Evolutionary conservation across 2,329 filamentous ascomycete species (phyloP).

Genomic region (Apiospora hydei): DNA sequence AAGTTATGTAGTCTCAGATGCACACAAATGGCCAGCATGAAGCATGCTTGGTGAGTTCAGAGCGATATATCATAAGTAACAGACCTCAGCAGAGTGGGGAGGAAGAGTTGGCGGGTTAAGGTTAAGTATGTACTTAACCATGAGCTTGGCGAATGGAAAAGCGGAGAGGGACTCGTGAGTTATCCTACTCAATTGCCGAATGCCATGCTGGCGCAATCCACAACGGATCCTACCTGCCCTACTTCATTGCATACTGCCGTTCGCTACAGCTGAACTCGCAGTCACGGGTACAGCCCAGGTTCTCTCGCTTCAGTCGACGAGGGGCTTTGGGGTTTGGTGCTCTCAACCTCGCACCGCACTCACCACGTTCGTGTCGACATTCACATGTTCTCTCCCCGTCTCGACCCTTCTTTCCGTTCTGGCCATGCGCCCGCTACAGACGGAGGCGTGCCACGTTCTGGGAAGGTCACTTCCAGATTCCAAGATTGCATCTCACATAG

Average conservation of each 20-base stretch:
- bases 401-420: not conserved
- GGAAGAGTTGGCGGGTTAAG: not conserved
- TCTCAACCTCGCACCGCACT: not conserved
- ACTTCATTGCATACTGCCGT: not conserved
- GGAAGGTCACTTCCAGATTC: conserved; percentile 10
- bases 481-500: conserved; percentile 13
- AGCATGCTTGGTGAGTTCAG: not conserved
- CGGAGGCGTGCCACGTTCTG: conserved; percentile 1
- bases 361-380: not conserved
- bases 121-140: no score
- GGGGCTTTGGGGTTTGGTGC: not conserved
- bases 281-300: not conserved
- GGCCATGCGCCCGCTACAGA: conserved; percentile 10
- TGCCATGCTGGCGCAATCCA: not conserved
- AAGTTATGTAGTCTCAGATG: not conserved
- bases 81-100: no score
- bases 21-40: not conserved
- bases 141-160: not conserved
- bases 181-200: conserved; percentile 10
- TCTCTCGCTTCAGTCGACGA: not conserved
- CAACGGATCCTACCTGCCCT: not conserved
- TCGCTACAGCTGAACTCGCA: conserved; percentile 4
- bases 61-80: not conserved
- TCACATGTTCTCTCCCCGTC: not conserved
- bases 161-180: not conserved